Conservation (phyloP, 495 filamentous ascomycete species). For the Lichina pygmaea region DNA sequence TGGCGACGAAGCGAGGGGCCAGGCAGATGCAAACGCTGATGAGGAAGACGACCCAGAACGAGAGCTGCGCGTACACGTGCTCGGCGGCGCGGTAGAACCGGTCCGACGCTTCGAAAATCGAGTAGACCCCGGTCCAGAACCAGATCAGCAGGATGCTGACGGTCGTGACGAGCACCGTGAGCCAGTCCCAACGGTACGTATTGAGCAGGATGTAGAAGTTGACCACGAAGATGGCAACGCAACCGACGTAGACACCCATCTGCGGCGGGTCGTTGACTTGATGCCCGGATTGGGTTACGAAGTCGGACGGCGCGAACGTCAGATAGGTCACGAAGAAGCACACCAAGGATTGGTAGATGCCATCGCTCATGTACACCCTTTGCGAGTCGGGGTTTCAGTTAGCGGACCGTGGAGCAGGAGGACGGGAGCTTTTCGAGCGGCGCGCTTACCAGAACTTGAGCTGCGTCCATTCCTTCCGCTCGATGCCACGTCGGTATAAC, state of each 20-base stretch:
- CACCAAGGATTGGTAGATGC: constrained; percentile 78
- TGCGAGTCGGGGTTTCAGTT: constrained; percentile 11
- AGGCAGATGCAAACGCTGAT: constrained; percentile 54
- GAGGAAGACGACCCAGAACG: constrained; percentile 65
- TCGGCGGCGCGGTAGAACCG: constrained; percentile 54
- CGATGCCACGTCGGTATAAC: constrained; percentile 84
- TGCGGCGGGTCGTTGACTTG: constrained; percentile 48
- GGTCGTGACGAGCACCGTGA: constrained; percentile 51
- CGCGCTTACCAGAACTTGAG: constrained; percentile 65
- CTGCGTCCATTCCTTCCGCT: constrained; percentile 92
- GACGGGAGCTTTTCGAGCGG: not conserved
- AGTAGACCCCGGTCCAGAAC: constrained; percentile 92
- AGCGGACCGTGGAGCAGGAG: not conserved
- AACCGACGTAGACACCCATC: constrained; percentile 63
- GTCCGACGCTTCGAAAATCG: constrained; percentile 32
- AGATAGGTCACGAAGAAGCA: constrained; percentile 82
- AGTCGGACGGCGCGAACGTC: constrained; percentile 37
- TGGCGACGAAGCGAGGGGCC: constrained; percentile 62
- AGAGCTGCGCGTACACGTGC: constrained; percentile 51
- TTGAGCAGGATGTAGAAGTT: constrained; percentile 91
- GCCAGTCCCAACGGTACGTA: constrained; percentile 93
- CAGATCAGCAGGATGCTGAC: constrained; percentile 74
- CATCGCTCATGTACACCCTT: constrained; percentile 88
- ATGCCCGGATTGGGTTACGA: constrained; percentile 38
- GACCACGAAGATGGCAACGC: constrained; percentile 50